phyloP scores from a whole-genome alignment of 2,329 filamentous ascomycete species.

The Diaporthe citrichinensis region DNA sequence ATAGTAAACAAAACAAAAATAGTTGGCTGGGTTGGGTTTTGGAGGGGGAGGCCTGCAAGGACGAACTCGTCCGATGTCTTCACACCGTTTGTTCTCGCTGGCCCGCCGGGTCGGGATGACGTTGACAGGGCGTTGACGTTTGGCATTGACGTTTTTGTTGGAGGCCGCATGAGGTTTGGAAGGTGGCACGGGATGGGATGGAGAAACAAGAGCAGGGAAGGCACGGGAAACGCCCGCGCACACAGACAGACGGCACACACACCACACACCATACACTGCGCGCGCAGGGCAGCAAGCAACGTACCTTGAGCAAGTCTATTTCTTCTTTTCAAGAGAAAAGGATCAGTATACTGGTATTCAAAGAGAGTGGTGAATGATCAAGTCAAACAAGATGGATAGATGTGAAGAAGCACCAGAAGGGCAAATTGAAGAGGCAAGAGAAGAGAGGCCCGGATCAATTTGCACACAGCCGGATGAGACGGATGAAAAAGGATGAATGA shows the following conservation, averaged over 20 bases:
- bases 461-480: conserved; percentile 15
- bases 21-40: conserved; percentile 1
- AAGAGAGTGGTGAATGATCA: conserved; percentile 42
- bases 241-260: not conserved
- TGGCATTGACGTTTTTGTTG: conserved; percentile 1
- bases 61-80: conserved; percentile 20
- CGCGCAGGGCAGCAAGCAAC: not conserved
- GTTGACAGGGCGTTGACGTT: conserved; percentile 24
- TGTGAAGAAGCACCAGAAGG: conserved; percentile 36
- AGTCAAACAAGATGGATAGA: conserved; percentile 18
- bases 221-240: conserved; percentile 1
- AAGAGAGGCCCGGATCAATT: conserved; percentile 37
- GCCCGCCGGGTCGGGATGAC: conserved; percentile 23
- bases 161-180: not conserved
- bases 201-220: conserved; percentile 31
- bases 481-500: conserved; percentile 29
- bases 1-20: conserved; percentile 26
- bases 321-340: not conserved
- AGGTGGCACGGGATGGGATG: not conserved
- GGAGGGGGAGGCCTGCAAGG: not conserved
- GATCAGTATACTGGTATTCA: conserved; percentile 30
- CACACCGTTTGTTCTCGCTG: not conserved
- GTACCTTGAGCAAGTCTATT: conserved; percentile 30
- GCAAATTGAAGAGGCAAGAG: conserved; percentile 36
- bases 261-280: not conserved